Base-by-base conservation (phyloP, 1,284 basidiomycete species). In the Athelia sp. region DNA sequence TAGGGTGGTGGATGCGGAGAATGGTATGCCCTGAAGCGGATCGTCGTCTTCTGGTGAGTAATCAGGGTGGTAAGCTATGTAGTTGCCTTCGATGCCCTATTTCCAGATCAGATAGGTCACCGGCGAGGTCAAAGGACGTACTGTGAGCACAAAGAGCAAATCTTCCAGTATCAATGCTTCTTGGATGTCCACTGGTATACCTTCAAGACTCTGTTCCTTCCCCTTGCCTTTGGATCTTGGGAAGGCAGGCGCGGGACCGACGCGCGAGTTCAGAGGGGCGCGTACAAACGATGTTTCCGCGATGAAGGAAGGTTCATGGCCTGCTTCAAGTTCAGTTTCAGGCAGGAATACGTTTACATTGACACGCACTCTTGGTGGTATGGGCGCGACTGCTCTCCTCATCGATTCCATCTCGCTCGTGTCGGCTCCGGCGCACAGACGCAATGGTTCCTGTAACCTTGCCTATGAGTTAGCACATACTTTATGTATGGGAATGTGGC, bases 161-260 rank as follows among this genome's bases (percentile, higher is more conserved):
- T 98, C 96, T 66, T 98, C 95, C 49, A 97, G 76, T 45, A 98
- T 80, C 60, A 95, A 72, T 0, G 93, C 93, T 65, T 98, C 94
- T 62, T 98, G 95, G 15, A 97, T 76, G 47, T 93, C 90, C 38
- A 92, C 65, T 0, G 87, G 82, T 6, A 94, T 74, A 23, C 81
- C 78, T 52, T 86, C 81, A 40, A 94, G 66, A 10, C 76, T 63
- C 55, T 79, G 81, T 57, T 73, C 79, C 62, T 66, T 79, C 45
- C 65, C 77, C 62, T 81, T n/a, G n/a, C n/a, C n/a, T n/a, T n/a
- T 85, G 21, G 58, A 58, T 54, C 70, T 78, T 35, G 62, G 66
- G 10, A 62, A 57, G 0, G 60, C 50, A 44, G 65, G 68, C 22
- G 67, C 71, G 13, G 82, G 74, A 17, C 77, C 78, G 35, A 92